Evolutionary conservation across 2,329 filamentous ascomycete genomes (phyloP), one percentile per base, ranked within the genome.

Genomic region (Geosmithia morbida): DNA sequence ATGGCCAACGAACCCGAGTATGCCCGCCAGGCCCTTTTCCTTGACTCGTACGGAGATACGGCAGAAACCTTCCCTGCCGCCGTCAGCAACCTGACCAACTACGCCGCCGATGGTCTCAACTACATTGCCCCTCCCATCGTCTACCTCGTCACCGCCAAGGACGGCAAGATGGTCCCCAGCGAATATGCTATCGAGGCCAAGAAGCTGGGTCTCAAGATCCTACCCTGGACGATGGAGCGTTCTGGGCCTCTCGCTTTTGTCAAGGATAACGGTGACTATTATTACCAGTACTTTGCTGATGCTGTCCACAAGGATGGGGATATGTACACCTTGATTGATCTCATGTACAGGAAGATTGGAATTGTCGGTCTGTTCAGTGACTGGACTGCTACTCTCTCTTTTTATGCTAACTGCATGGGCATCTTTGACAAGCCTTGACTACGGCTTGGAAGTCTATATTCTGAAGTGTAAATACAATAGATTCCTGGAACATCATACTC

Each of bases 331-430:
- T 67, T 85, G n/a, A 58, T 86, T 39, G 74, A 86, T 53, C 78
- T 83, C 1, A 63, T 87, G 50, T 74, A 68, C 2, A 66, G 71
- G 52, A 63, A 85, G 54, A 74, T 85, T 10, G 73, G 74, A 1
- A 74, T 83, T 14, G 61, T 65, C 29, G 79, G 70, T 4, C 70
- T 86, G 51, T 86, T 86, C 55, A 73, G 74, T 3, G 83, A 86
- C 59, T 86, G 82, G 83, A 74, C 75, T 16, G 75, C 77, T 11
- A 83, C 81, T 0, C 72, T 77, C 7, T 83, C 79, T 0, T 85
- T 81, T 53, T 86, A 83, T 61, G 82, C 81, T 52, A 86, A 83
- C 55, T 86, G 82, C 63, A 78, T 85, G 52, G 72, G 61, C 14
- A 51, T 44, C 33, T 37, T 37, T 37, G 33, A 37, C 13, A 37